Percentiles rank a stretch among this genome's conserved stretches.
Evolutionary conservation across 2,329 filamentous ascomycete species (phyloP).

Genomic region (Aspergillus sp.): DNA sequence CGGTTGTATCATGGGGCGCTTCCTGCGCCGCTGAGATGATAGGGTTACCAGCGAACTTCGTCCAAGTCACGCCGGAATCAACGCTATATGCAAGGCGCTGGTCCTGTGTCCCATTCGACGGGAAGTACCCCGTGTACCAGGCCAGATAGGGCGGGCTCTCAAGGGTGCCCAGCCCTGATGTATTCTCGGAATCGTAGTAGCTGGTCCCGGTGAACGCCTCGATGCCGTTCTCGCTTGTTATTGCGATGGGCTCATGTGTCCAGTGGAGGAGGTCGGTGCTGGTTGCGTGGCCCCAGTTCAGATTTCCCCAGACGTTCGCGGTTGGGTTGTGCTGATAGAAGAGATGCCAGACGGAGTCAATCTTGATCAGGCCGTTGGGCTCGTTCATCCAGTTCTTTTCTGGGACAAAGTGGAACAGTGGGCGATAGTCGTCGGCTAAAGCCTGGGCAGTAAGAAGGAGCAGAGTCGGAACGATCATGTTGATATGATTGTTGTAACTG

Average conservation of each 20-base stretch:
- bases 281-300: constrained; percentile 28
- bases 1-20: constrained; percentile 2
- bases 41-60: constrained; percentile 24
- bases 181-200: background rate
- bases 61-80: constrained; percentile 63
- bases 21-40: constrained; percentile 5
- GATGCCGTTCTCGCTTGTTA: constrained; percentile 43
- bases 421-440: constrained; percentile 9
- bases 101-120: constrained; percentile 1
- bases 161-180: background rate
- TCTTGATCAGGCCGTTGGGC: constrained; percentile 21
- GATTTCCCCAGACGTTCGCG: constrained; percentile 20
- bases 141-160: constrained; percentile 5
- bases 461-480: too few relatives aligned
- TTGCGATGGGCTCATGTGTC: constrained; percentile 58
- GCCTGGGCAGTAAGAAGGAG: background rate
- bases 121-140: constrained; percentile 6
- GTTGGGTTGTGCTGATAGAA: constrained; percentile 27
- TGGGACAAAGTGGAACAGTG: constrained; percentile 16
- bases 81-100: constrained; percentile 64
- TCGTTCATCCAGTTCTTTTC: constrained; percentile 24
- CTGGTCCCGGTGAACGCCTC: background rate
- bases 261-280: constrained; percentile 53
- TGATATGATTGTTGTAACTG: too few relatives aligned
- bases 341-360: constrained; percentile 12